Evolutionary conservation across 208 protist species (phyloP).

Genomic region (Leishmania lainsoni): DNA sequence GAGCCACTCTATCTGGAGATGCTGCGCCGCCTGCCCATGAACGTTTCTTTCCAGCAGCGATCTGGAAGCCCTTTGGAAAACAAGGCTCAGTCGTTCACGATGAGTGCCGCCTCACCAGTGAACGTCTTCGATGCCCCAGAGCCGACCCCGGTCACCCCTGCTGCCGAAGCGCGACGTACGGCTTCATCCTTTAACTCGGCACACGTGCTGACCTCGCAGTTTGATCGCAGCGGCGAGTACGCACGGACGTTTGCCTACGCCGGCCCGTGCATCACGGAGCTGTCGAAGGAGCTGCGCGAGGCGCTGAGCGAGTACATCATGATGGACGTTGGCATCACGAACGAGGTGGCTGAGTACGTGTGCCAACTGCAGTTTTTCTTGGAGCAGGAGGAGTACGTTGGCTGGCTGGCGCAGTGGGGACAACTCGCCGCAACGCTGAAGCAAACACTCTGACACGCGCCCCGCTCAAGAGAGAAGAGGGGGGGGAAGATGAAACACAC

Average conservation of each 20-base stretch:
- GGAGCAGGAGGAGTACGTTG: conserved; percentile 88
- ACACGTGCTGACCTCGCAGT: conserved; percentile 40
- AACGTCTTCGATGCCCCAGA: conserved; percentile 28
- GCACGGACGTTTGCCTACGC: conserved; percentile 61
- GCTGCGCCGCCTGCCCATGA: conserved; percentile 24
- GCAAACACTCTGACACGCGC: conserved; percentile 7
- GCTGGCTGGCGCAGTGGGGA: conserved; percentile 67
- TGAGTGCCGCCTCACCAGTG: conserved; percentile 16
- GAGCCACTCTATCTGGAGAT: conserved; percentile 68
- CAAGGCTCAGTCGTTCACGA: not conserved
- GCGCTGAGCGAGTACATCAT: conserved; percentile 62
- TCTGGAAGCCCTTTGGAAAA: not conserved
- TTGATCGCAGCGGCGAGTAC: conserved; percentile 49
- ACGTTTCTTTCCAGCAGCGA: not conserved
- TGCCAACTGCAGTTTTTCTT: conserved; percentile 85
- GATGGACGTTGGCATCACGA: conserved; percentile 55
- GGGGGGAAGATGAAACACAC: not conserved
- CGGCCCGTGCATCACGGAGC: conserved; percentile 76
- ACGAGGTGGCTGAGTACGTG: conserved; percentile 77
- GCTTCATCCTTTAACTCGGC: conserved; percentile 4
- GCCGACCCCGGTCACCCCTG: not conserved
- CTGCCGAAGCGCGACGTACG: not conserved
- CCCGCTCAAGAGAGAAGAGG: no score
- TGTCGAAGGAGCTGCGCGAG: conserved; percentile 72
- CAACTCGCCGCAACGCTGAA: conserved; percentile 37